These are phyloP conservation scores for Euclidium syriacum DNA, from an alignment of 345 rosid genomes.

Conservation along the genomic window DNA sequence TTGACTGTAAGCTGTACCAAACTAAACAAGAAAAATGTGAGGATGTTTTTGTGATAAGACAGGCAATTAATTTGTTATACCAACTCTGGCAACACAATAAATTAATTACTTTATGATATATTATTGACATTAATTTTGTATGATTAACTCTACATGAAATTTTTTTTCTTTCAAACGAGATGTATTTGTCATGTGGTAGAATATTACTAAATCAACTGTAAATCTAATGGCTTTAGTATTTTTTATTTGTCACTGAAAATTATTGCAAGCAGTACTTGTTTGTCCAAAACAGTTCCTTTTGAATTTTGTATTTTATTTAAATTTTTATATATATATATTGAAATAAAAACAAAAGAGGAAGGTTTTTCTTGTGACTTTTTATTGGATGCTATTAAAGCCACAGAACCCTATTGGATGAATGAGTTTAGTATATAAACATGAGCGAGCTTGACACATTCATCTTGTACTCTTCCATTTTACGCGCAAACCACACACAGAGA, in stretches of 20 bases:
- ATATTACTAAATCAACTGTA: too few species aligned
- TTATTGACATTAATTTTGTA: background rate
- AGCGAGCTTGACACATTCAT: background rate
- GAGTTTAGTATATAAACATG: slow-evolving; percentile 18
- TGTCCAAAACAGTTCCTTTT: too few species aligned
- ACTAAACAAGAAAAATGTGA: background rate
- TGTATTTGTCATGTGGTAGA: too few species aligned
- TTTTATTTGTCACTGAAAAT: too few species aligned
- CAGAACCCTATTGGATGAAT: background rate
- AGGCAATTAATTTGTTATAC: background rate
- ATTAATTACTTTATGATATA: background rate
- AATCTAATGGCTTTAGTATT: too few species aligned
- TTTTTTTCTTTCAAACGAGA: background rate
- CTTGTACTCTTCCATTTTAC: slow-evolving; percentile 10
- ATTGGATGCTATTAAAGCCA: slow-evolving; percentile 18
- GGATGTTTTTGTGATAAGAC: slow-evolving; percentile 6
- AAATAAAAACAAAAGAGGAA: background rate
- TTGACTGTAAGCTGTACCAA: background rate
- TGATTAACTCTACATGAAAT: background rate
- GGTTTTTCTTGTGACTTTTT: background rate
- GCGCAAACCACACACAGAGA: slow-evolving; percentile 3
- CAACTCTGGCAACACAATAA: background rate
- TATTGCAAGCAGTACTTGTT: too few species aligned
- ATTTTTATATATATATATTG: too few species aligned
- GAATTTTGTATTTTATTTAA: too few species aligned